Conservation (phyloP, 2,329 filamentous ascomycete genomes). For the Pochonia chlamydosporia region DNA sequence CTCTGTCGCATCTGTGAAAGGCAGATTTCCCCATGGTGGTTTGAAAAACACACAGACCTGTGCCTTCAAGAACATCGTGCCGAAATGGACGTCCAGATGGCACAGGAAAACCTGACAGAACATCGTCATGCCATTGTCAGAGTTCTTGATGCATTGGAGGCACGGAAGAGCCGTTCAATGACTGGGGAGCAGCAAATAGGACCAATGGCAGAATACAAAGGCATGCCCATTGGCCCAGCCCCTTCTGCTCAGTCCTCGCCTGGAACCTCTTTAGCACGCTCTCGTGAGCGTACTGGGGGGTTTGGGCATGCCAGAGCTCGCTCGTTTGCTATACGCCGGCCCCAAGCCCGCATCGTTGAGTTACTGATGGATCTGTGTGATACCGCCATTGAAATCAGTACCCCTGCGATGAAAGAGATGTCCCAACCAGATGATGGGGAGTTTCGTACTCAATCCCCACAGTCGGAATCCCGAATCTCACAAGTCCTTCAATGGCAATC, state of each 20-base stretch:
- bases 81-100: slow-evolving; percentile 96
- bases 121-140: slow-evolving; percentile 93
- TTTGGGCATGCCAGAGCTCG: slow-evolving; percentile 75
- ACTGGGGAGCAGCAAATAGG: slow-evolving; percentile 46
- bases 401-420: slow-evolving; percentile 85
- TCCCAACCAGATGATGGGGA: slow-evolving; percentile 60
- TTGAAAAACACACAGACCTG: slow-evolving; percentile 96
- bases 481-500: slow-evolving; percentile 97
- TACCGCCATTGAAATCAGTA: slow-evolving; percentile 90
- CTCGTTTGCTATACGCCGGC: slow-evolving; percentile 86
- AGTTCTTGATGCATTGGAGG: slow-evolving; percentile 87
- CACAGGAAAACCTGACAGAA: slow-evolving; percentile 85
- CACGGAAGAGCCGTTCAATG: slow-evolving; percentile 61
- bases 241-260: slow-evolving; percentile 67
- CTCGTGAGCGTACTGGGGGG: slow-evolving; percentile 67
- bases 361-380: slow-evolving; percentile 92
- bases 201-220: slow-evolving; percentile 77
- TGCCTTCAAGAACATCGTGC: slow-evolving; percentile 94
- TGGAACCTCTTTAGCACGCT: slow-evolving; percentile 64
- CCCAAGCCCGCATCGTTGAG: slow-evolving; percentile 89
- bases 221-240: slow-evolving; percentile 73
- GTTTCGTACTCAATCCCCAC: slow-evolving; percentile 86
- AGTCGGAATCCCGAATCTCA: slow-evolving; percentile 89
- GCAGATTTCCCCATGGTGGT: slow-evolving; percentile 98
- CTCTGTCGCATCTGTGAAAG: slow-evolving; percentile 96